These are phyloP conservation scores for Heliophila coronopifolia DNA, from an alignment of 441 rosid genomes.

Conservation along the genomic window DNA sequence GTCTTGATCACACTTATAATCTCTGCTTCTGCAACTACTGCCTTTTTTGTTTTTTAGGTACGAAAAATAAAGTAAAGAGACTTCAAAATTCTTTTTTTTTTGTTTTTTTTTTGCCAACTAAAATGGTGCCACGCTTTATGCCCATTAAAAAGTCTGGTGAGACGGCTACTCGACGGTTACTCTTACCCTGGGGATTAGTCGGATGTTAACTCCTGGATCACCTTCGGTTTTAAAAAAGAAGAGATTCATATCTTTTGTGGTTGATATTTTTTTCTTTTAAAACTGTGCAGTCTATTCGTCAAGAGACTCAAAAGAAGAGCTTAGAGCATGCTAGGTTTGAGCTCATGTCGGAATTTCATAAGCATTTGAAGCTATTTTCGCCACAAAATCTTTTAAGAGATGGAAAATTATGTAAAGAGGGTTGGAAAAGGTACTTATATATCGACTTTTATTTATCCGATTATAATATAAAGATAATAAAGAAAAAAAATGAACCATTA, in stretches of 20 bases:
- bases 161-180: too few species aligned
- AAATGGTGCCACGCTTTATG: too few species aligned
- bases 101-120: too few species aligned
- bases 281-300: constrained; percentile 13
- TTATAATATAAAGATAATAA: too few species aligned
- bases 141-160: too few species aligned
- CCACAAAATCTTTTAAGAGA: constrained; percentile 20
- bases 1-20: constrained; percentile 22
- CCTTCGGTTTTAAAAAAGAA: too few species aligned
- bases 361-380: constrained; percentile 13
- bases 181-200: too few species aligned
- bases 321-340: constrained; percentile 24
- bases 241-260: not conserved
- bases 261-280: not conserved
- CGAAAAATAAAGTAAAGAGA: not conserved
- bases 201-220: too few species aligned
- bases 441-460: too few species aligned
- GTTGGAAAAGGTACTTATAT: constrained; percentile 20
- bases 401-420: constrained; percentile 22
- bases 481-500: too few species aligned
- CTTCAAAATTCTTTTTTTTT: too few species aligned
- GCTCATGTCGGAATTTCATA: constrained; percentile 31
- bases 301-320: constrained; percentile 17
- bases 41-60: constrained; percentile 29
- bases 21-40: constrained; percentile 24